These are phyloP conservation scores for Starmerella cellae DNA, from an alignment of 805 yeast species.

Conservation along the genomic window DNA sequence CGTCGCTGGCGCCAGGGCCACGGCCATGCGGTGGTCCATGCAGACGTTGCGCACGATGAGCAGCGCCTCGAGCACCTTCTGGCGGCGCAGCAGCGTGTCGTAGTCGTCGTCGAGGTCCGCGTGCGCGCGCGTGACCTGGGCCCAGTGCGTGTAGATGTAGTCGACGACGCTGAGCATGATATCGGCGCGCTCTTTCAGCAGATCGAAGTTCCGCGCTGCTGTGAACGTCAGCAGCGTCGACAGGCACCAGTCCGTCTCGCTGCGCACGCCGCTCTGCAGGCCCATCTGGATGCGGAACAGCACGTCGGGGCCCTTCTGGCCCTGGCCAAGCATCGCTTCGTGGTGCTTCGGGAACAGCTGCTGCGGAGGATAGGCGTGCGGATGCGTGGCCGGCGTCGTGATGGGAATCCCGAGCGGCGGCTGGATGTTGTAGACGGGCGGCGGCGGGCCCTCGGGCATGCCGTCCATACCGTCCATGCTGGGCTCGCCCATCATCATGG, in stretches of 20 bases:
- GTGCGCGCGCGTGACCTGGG: slow-evolving; percentile 6
- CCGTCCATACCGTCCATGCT: not conserved
- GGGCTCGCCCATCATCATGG: not conserved
- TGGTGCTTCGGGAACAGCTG: slow-evolving; percentile 18
- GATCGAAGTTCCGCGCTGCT: slow-evolving; percentile 16
- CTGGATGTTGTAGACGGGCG: slow-evolving; percentile 20
- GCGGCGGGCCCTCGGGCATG: slow-evolving; percentile 4
- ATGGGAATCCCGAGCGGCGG: slow-evolving; percentile 27
- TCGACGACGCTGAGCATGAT: slow-evolving; percentile 10
- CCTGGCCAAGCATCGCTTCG: slow-evolving; percentile 18
- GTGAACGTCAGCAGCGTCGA: slow-evolving; percentile 38
- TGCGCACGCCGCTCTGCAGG: slow-evolving; percentile 46
- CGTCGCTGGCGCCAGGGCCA: slow-evolving; percentile 34
- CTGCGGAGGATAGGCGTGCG: slow-evolving; percentile 24
- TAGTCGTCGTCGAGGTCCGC: slow-evolving; percentile 14
- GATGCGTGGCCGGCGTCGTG: slow-evolving; percentile 26
- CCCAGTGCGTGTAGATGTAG: slow-evolving; percentile 11
- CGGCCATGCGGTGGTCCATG: slow-evolving; percentile 75
- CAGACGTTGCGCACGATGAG: slow-evolving; percentile 67
- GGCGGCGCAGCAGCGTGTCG: slow-evolving; percentile 17
- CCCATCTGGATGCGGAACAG: slow-evolving; percentile 58
- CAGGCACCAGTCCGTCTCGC: slow-evolving; percentile 63
- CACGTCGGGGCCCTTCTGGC: slow-evolving; percentile 47
- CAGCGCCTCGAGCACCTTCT: slow-evolving; percentile 36
- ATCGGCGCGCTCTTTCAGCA: slow-evolving; percentile 11